A percentile compares a stretch with the other conserved stretches of the same genome.
Conservation (phyloP, 495 filamentous ascomycete genomes). For the Bryoglossum gracile region DNA sequence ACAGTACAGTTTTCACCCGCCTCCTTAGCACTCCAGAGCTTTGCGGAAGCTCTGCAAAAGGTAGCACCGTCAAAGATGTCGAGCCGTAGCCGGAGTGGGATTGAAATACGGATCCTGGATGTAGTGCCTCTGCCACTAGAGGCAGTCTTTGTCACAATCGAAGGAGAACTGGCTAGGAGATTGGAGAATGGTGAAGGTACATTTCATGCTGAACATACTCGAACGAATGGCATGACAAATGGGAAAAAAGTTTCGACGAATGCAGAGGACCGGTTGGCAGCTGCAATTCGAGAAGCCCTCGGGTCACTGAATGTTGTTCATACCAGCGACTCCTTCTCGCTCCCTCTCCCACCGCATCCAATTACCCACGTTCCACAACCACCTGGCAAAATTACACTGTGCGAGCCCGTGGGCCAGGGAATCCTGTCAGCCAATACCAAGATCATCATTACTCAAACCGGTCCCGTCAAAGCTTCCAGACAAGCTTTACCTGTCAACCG, state of each 20-base stretch:
- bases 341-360: conserved; percentile 79
- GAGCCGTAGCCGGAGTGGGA: conserved; percentile 50
- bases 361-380: conserved; percentile 79
- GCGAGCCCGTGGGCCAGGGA: conserved; percentile 76
- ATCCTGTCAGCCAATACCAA: conserved; percentile 60
- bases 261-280: conserved; percentile 59
- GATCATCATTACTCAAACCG: conserved; percentile 57
- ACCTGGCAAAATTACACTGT: conserved; percentile 73
- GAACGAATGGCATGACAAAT: conserved; percentile 16
- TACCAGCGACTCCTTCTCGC: conserved; percentile 71
- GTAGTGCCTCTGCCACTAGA: conserved; percentile 73
- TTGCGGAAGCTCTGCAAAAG: conserved; percentile 53
- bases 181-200: conserved; percentile 50
- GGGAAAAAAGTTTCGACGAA: conserved; percentile 27
- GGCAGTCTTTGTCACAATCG: conserved; percentile 76
- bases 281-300: conserved; percentile 72
- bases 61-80: conserved; percentile 55
- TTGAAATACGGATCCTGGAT: conserved; percentile 78
- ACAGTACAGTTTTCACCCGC: conserved; percentile 79
- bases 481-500: conserved; percentile 34
- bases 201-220: conserved; percentile 42
- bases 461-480: conserved; percentile 30
- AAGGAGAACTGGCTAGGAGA: conserved; percentile 59
- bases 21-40: conserved; percentile 69
- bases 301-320: conserved; percentile 67